Base-by-base conservation (phyloP, 148 eudicot species). In the Gaultheria prostrata region DNA sequence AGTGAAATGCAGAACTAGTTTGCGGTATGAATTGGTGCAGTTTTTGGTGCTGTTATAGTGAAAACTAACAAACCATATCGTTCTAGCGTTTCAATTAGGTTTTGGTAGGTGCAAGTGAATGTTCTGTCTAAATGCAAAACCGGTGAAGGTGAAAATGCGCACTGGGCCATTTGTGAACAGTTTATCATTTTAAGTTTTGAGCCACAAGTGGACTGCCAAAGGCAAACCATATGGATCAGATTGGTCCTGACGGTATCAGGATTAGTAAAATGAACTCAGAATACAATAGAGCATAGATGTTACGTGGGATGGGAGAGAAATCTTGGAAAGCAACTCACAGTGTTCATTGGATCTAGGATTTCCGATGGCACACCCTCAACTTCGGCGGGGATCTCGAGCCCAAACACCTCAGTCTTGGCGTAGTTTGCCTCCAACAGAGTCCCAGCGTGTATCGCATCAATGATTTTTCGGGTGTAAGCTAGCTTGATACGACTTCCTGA, bases 371-470 rank as follows among this genome's bases (percentile, higher is more conserved):
- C 92, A 17, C 94, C 95, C 78, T 91, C 97, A 4, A 94, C 83
- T 80, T 89, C 84, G 79, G 88, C 86, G n/a, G 97, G 97, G 83
- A 94, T 91, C 86, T 95, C 93, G 6, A 95, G 93, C 35, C 97
- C 95, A 83, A 95, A 95, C 28, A 95, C 92, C 12, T 93, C 89
- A 0, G 95, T 93, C 86, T 87, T 93, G 49, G 77, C 77, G 83
- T 93, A 90, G 32, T 86, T 85, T 53, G 92, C 93, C 51, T 82
- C 76, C 79, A 94, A 48, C 54, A 94, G 87, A 59, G 78, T 67
- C 10, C 95, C 97, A 0, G 94, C 88, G 83, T 94, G 97, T 53
- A 94, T 94, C 20, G 94, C 93, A 76, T 94, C 97, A 32, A 94
- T 90, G 75, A 94, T 94, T 84, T 88, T 92, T 5, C 97, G 92